Evolutionary conservation across 352 stramenopile species (phyloP).

Genomic region (Globisporangium megalacanthum): DNA sequence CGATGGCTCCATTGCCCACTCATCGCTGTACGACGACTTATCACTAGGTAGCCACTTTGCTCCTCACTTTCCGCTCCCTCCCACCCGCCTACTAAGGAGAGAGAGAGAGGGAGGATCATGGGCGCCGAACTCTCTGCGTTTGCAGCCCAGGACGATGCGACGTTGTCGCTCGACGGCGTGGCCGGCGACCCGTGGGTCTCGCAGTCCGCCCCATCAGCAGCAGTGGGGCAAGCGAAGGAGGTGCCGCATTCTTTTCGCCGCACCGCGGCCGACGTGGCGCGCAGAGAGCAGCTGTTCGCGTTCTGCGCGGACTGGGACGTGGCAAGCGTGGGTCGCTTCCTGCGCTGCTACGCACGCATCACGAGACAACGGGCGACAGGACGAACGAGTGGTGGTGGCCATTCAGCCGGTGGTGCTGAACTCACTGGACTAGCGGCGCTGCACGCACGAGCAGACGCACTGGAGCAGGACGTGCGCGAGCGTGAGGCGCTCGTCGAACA

Average conservation of each 20-base stretch:
- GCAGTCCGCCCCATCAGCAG: neutral
- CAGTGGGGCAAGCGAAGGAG: neutral
- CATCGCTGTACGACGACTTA: no score
- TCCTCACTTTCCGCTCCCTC: neutral
- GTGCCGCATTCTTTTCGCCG: slow-evolving; percentile 14
- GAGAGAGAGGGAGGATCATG: slow-evolving; percentile 15
- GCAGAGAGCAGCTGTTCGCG: slow-evolving; percentile 39
- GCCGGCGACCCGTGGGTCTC: slow-evolving; percentile 16
- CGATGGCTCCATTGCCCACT: no score
- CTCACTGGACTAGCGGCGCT: slow-evolving; percentile 14
- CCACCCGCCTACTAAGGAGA: neutral
- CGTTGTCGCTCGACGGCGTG: slow-evolving; percentile 35
- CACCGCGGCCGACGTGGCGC: slow-evolving; percentile 32
- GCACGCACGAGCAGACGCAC: slow-evolving; percentile 24
- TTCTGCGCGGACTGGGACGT: slow-evolving; percentile 67
- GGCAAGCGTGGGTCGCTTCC: slow-evolving; percentile 33
- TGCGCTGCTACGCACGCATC: slow-evolving; percentile 56
- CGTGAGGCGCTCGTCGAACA: slow-evolving; percentile 35
- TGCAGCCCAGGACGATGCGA: slow-evolving; percentile 31
- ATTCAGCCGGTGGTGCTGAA: no score
- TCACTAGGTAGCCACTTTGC: neutral
- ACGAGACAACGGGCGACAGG: slow-evolving; percentile 7
- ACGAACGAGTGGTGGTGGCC: no score
- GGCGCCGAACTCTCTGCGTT: slow-evolving; percentile 35
- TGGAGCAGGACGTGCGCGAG: slow-evolving; percentile 25